A percentile compares a stretch with the other conserved stretches of the same genome.
Conservation (phyloP, 805 yeast species). For the Starmerella gropengiesseri region DNA sequence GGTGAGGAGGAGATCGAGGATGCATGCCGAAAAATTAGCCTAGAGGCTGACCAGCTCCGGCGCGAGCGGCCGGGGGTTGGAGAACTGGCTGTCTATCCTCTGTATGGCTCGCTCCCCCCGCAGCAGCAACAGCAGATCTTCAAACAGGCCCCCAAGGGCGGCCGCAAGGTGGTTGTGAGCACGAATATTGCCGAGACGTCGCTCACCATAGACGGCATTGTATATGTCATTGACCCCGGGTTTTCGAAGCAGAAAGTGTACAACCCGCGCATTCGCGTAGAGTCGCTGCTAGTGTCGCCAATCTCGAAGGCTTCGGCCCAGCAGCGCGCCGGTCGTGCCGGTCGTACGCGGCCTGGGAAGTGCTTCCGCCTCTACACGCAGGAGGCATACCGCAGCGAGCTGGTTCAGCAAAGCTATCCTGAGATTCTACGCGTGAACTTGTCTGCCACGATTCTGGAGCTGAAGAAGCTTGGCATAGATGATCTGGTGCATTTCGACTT, state of each 20-base stretch:
- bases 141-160: constrained; percentile 87
- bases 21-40: constrained; percentile 75
- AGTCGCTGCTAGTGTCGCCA: constrained; percentile 86
- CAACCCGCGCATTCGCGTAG: constrained; percentile 92
- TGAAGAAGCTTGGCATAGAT: constrained; percentile 88
- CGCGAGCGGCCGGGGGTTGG: constrained; percentile 80
- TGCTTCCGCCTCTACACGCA: constrained; percentile 94
- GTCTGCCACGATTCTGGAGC: constrained; percentile 81
- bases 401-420: constrained; percentile 91
- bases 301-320: constrained; percentile 96
- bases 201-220: constrained; percentile 93
- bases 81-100: constrained; percentile 78
- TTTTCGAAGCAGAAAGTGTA: constrained; percentile 93
- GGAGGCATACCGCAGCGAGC: constrained; percentile 87
- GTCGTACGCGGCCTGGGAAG: constrained; percentile 97
- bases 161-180: constrained; percentile 82
- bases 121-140: constrained; percentile 88
- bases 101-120: constrained; percentile 95
- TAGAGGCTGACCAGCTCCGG: constrained; percentile 80
- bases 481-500: constrained; percentile 96
- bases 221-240: constrained; percentile 95
- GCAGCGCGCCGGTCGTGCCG: constrained; percentile 99
- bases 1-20: constrained; percentile 93
- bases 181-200: constrained; percentile 98
- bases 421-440: constrained; percentile 86